Base-by-base conservation (phyloP, 2,329 filamentous ascomycete species). In the Diaporthe sp. region DNA sequence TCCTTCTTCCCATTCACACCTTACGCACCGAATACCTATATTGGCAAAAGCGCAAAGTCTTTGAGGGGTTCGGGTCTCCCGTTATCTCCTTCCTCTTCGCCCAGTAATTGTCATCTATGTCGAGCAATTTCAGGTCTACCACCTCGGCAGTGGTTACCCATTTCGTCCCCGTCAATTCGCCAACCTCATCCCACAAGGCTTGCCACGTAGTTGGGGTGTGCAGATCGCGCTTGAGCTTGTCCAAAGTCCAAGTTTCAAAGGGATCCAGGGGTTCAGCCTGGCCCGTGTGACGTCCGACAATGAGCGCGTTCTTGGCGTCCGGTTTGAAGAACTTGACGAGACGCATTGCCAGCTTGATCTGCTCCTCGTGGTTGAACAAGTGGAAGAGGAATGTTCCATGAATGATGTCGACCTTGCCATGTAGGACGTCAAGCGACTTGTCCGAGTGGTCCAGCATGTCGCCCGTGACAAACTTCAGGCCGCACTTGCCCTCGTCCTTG, bases 141-240 rank as follows among this genome's bases (percentile, higher is more conserved):
- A 76, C 4, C 61, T 71, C 39, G 4, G 55, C 71, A 19, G 42
- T 68, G 12, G 59, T 63, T 55, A 74, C 73, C 85, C 85, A 86
- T 35, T 71, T 66, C 1, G 83, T 85, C 4, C 80, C 81, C 1
- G 84, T 85, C 65, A 81, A 78, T 37, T 66, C 71, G 2, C 83
- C 83, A 39, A 86, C 83, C 59, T 84, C 80, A 61, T 84, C 78
- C 86, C 85, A 87, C 63, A 87, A 75, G 50, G 75, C 78, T 77
- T 84, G 83, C 82, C 86, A 85, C 22, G 82, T 84, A 30, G 77
- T 77, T n/a, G 80, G 77, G 68, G 85, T 83, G 78, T 87, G 85
- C 3, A 82, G 77, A 73, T 83, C 86, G 25, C 81, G 78, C 59
- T 75, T 78, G 65, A 78, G 61, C 25, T 78, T 77, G 19, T 73